Percentiles rank a stretch among this genome's conserved stretches.
Evolutionary conservation across 2,329 filamentous ascomycete species (phyloP).

Genomic region (Colletotrichum coccodes): DNA sequence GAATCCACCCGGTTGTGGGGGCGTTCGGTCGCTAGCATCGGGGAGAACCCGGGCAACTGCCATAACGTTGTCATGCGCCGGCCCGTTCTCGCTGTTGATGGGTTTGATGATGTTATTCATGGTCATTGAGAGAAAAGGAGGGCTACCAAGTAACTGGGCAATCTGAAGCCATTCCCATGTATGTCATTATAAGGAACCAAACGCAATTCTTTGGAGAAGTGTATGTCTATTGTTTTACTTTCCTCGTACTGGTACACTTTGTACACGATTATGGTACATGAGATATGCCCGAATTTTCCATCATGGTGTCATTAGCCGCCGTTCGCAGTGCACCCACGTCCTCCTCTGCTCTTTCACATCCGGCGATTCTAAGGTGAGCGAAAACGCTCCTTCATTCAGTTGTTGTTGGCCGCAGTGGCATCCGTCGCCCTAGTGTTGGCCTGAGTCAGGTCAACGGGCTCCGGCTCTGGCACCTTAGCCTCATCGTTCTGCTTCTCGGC

Average conservation of each 20-base stretch:
- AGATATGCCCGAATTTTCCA: conserved; percentile 22
- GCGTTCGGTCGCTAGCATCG: background rate
- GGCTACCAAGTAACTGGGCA: background rate
- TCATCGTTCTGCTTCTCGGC: conserved; percentile 29
- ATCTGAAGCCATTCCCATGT: background rate
- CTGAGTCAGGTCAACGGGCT: conserved; percentile 28
- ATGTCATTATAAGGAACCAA: background rate
- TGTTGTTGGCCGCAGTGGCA: conserved; percentile 45
- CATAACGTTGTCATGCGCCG: conserved; percentile 25
- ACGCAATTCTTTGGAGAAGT: conserved; percentile 10
- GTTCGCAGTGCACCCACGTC: background rate
- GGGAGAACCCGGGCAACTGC: conserved; percentile 17
- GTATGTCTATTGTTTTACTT: conserved; percentile 24
- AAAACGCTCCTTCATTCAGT: background rate
- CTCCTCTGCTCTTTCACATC: background rate
- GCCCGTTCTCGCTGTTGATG: background rate
- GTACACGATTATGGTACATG: conserved; percentile 32
- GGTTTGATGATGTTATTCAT: conserved; percentile 4
- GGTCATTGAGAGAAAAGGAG: background rate
- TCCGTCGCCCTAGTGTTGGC: conserved; percentile 41
- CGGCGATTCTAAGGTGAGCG: too few relatives aligned
- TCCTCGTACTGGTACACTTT: conserved; percentile 28
- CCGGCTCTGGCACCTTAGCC: conserved; percentile 18
- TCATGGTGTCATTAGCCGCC: conserved; percentile 32
- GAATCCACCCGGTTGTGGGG: background rate